Evolutionary conservation across 345 rosid species (phyloP).

Genomic region (Xanthoceras sorbifolium): DNA sequence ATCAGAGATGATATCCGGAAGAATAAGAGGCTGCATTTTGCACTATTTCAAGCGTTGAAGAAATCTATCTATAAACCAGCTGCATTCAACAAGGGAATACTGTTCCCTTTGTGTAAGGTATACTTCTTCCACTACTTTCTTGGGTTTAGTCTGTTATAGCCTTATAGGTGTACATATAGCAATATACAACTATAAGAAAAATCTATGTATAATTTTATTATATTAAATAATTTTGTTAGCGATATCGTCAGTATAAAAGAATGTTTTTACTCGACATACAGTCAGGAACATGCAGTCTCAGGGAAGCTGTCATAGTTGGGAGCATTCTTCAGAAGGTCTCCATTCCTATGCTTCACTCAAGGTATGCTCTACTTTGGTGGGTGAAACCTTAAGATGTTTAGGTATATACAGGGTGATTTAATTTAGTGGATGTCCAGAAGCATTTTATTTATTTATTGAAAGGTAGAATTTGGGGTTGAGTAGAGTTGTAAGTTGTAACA

Average conservation of each 20-base stretch:
- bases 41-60: slow-evolving; percentile 79
- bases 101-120: slow-evolving; percentile 91
- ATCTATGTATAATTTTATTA: no score
- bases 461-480: neutral
- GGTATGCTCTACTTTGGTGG: slow-evolving; percentile 44
- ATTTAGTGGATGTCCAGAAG: neutral
- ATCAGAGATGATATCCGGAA: slow-evolving; percentile 85
- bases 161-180: neutral
- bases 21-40: slow-evolving; percentile 81
- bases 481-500: neutral
- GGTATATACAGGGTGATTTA: neutral
- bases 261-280: slow-evolving; percentile 32
- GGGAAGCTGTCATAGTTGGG: slow-evolving; percentile 95
- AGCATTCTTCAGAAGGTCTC: slow-evolving; percentile 82
- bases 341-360: slow-evolving; percentile 86
- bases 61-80: slow-evolving; percentile 84
- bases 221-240: neutral
- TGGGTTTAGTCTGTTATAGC: neutral
- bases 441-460: neutral
- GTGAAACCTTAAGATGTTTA: neutral
- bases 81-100: slow-evolving; percentile 91
- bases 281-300: slow-evolving; percentile 91
- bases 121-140: neutral
- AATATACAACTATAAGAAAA: neutral
- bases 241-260: neutral